Conservation (phyloP, 495 filamentous ascomycete genomes). For the Staphylotrichum tortipilum region DNA sequence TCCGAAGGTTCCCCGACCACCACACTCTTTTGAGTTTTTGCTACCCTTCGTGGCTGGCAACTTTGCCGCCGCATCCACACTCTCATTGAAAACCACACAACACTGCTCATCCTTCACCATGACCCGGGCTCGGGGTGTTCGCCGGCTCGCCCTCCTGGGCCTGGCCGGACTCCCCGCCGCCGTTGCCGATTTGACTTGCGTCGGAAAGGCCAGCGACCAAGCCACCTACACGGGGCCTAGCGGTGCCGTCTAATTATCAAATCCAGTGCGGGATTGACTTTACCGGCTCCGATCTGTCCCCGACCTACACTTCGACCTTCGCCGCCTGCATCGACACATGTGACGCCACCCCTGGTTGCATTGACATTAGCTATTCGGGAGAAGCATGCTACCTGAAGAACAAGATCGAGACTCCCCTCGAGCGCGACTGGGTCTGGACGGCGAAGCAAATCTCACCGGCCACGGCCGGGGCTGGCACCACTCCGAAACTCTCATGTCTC, state of each 20-base stretch:
- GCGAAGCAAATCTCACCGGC: neutral
- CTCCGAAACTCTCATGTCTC: neutral
- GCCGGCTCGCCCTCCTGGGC: neutral
- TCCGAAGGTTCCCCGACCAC: no score
- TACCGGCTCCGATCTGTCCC: neutral
- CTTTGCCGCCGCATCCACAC: neutral
- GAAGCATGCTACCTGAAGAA: conserved; percentile 2
- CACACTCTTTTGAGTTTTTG: no score
- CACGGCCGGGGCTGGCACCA: neutral
- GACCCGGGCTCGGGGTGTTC: neutral
- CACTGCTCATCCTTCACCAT: neutral
- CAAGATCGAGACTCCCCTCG: neutral
- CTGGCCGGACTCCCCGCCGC: neutral
- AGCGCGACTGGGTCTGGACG: neutral
- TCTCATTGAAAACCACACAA: neutral
- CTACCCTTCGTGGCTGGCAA: no score
- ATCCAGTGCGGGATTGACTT: conserved; percentile 1
- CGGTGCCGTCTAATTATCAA: neutral
- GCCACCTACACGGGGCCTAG: neutral
- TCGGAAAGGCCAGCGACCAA: neutral
- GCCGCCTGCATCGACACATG: conserved; percentile 1
- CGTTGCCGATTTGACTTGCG: neutral
- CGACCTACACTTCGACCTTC: neutral
- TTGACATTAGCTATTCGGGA: neutral
- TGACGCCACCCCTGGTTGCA: neutral